These are phyloP conservation scores for Schizochytrium sp. DNA, from an alignment of 108 stramenopile genomes.

Conservation along the genomic window DNA sequence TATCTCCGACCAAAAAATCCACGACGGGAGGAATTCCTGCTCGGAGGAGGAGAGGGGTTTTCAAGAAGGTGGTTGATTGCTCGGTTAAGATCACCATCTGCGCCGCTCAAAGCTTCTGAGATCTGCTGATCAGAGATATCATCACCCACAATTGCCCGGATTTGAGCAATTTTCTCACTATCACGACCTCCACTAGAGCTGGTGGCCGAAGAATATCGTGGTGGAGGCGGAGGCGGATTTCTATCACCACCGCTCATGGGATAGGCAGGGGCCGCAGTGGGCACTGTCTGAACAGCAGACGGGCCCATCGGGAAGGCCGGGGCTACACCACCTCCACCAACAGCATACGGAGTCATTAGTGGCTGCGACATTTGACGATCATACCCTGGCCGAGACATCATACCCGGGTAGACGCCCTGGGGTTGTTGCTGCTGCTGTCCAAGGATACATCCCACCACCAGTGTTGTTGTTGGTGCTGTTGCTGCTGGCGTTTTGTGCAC, in stretches of 20 bases:
- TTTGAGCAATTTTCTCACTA: not conserved
- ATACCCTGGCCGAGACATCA: constrained; percentile 27
- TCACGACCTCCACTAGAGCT: not conserved
- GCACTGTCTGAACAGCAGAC: constrained; percentile 3
- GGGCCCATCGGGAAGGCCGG: constrained; percentile 12
- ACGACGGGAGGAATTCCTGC: not conserved
- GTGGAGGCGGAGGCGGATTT: not conserved
- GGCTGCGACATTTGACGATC: constrained; percentile 35
- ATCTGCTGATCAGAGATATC: not conserved
- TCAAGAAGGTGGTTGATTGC: constrained; percentile 52
- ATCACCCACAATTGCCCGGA: constrained; percentile 9
- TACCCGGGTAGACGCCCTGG: constrained; percentile 35
- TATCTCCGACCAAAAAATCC: constrained; percentile 8
- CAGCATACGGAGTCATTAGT: constrained; percentile 46
- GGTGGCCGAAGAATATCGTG: constrained; percentile 23
- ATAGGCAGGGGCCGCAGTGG: not conserved
- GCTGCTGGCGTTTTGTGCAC: not conserved
- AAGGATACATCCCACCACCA: not conserved
- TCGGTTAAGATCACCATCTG: constrained; percentile 18
- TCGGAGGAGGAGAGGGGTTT: not conserved
- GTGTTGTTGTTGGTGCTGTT: not conserved
- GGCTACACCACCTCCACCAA: not conserved
- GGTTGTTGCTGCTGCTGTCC: constrained; percentile 2
- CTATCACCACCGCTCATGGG: not conserved
- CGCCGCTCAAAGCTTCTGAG: constrained; percentile 18